These are phyloP conservation scores for Marasmius tenuissimus DNA, from an alignment of 1,284 basidiomycete species.

Conservation along the genomic window DNA sequence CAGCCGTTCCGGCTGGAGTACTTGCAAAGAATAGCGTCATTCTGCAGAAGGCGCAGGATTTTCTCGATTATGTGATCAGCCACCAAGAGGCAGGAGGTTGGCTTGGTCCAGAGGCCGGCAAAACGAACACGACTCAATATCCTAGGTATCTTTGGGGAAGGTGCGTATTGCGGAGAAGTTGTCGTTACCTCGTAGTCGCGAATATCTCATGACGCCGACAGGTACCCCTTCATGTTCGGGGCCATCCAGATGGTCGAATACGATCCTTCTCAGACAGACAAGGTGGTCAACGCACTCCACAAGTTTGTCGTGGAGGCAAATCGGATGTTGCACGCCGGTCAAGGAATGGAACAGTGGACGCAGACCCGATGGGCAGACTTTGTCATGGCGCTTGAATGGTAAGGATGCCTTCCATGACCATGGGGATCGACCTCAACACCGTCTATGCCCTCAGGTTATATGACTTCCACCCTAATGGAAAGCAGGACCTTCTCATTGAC, in stretches of 20 bases:
- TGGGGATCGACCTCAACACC: background rate
- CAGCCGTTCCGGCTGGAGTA: slow-evolving; percentile 51
- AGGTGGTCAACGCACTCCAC: slow-evolving; percentile 46
- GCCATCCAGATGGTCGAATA: slow-evolving; percentile 54
- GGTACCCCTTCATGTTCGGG: slow-evolving; percentile 57
- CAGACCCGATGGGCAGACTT: slow-evolving; percentile 59
- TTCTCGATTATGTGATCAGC: slow-evolving; percentile 55
- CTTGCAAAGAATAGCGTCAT: slow-evolving; percentile 45
- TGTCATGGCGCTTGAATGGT: slow-evolving; percentile 54
- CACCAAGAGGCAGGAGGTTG: slow-evolving; percentile 56
- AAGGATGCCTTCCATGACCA: slow-evolving; percentile 6
- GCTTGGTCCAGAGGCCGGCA: slow-evolving; percentile 55
- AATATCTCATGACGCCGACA: slow-evolving; percentile 11
- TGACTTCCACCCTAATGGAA: slow-evolving; percentile 47
- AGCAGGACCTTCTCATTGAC: slow-evolving; percentile 49
- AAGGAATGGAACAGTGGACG: slow-evolving; percentile 52
- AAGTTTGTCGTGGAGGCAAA: slow-evolving; percentile 54
- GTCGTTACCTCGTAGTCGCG: background rate
- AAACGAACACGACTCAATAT: slow-evolving; percentile 35
- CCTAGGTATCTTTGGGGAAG: slow-evolving; percentile 57
- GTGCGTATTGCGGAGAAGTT: slow-evolving; percentile 21
- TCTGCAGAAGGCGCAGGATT: slow-evolving; percentile 47
- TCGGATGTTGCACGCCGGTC: slow-evolving; percentile 49
- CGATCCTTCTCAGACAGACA: slow-evolving; percentile 39
- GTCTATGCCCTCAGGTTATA: slow-evolving; percentile 38